phyloP scores from a whole-genome alignment of 768 basidiomycete genomes.

The Boletus pseudo-olivaceus region DNA sequence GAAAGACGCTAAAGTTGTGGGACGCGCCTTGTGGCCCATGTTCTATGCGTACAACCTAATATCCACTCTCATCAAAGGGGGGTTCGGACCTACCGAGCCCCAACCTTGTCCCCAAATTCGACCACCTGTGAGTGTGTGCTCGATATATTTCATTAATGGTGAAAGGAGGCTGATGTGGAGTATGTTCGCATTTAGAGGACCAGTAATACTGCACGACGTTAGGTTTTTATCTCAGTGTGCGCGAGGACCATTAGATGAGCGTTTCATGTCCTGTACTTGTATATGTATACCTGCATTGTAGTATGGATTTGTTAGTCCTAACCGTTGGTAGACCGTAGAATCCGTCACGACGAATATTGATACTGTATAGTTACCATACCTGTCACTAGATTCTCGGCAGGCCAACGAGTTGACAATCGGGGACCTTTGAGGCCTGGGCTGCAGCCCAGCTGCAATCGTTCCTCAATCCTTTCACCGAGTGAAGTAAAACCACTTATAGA shows the following conservation, averaged over 20 bases:
- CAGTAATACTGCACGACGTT: not conserved
- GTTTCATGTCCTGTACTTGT: not conserved
- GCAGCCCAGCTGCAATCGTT: not conserved
- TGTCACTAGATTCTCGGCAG: not conserved
- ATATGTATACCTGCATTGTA: constrained; percentile 1
- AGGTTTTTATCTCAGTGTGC: not conserved
- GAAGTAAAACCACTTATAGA: no score
- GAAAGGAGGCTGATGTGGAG: not conserved
- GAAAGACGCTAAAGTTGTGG: not conserved
- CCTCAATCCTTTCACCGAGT: not conserved
- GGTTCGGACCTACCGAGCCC: not conserved
- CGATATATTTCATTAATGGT: not conserved
- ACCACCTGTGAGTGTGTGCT: constrained; percentile 3
- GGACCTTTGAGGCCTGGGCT: not conserved
- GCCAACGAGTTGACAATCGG: not conserved
- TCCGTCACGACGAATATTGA: no score
- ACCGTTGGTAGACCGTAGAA: no score
- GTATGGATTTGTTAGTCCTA: not conserved
- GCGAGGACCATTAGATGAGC: not conserved
- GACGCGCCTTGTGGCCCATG: constrained; percentile 22
- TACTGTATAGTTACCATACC: not conserved
- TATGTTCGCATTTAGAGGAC: not conserved
- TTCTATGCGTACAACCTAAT: constrained; percentile 10
- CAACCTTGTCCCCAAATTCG: not conserved
- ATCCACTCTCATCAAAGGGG: not conserved